Base-by-base conservation (phyloP, 1,139 yeast species). In the Candida smagusa region DNA sequence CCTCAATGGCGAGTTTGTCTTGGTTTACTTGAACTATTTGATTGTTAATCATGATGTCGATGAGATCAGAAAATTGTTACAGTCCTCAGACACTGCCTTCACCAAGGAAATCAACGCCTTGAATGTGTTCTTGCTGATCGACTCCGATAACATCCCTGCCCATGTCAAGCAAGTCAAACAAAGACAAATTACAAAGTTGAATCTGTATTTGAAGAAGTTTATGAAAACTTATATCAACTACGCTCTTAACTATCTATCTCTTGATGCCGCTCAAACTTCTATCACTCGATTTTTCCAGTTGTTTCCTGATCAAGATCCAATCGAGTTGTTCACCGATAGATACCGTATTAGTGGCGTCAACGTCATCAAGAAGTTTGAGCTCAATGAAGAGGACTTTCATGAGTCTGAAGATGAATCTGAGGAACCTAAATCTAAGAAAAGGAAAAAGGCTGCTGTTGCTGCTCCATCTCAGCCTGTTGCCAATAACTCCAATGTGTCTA, bases 11-110 rank as follows among this genome's bases (percentile, higher is more conserved):
- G 76, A 72, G 22, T 90, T 81, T 55, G 71, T 89, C 34, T 68
- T 74, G 44, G 75, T 77, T 36, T 90, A 90, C 57, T 68, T 92
- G 52, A 79, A 83, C 43, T 90, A 85, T 54, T 66, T 92, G 45
- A 76, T 88, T 27, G 65, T 74, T 48, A 73, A 76, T 28, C 84
- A 84, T 56, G 96, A 89, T 57, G 84, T 82, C 41, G 84, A 87
- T 25, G 86, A 84, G 52, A 86, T 90, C 12, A 80, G 92, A 48
- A 88, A 89, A 9, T 70, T 88, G 31, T 84, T 92, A 56, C 97
- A 92, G 59, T 57, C 63, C 11, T 64, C 74, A 1, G 64, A 66
- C 37, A 61, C 73, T 6, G 63, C 59, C 42, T 53, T 70, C 28
- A 53, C 66, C 12, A 66, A 65, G 38, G 74, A 64, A 34, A 61